These are phyloP conservation scores for Caloboletus firmus DNA, from an alignment of 1,284 basidiomycete genomes.

Conservation along the genomic window DNA sequence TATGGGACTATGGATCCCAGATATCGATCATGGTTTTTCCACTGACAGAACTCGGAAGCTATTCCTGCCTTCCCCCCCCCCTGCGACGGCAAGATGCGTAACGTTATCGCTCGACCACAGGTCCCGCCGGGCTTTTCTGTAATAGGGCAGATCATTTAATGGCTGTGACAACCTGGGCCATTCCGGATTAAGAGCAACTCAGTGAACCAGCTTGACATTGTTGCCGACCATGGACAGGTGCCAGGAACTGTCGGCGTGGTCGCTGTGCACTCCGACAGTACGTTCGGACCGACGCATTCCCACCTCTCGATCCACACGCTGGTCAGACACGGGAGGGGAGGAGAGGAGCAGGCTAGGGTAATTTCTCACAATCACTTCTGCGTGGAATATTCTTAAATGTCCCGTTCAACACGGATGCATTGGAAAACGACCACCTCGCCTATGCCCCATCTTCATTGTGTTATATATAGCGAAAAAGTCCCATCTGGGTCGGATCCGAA, in stretches of 20 bases:
- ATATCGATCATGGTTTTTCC: slow-evolving; percentile 14
- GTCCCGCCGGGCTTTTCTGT: too few species aligned
- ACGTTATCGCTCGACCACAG: background rate
- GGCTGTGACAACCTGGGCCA: too few species aligned
- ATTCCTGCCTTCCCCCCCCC: too few species aligned
- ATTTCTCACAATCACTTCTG: slow-evolving; percentile 22
- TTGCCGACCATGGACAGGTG: too few species aligned
- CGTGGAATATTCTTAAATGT: slow-evolving; percentile 13
- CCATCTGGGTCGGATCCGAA: slow-evolving; percentile 22
- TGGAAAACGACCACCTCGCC: background rate
- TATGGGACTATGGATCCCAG: slow-evolving; percentile 4
- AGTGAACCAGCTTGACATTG: too few species aligned
- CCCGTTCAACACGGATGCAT: slow-evolving; percentile 23
- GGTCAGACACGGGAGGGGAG: background rate
- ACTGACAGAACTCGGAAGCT: too few species aligned
- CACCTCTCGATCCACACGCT: background rate
- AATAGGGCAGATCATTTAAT: too few species aligned
- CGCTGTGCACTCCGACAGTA: background rate
- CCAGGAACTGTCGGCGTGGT: slow-evolving; percentile 12
- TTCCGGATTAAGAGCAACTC: too few species aligned
- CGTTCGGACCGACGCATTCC: too few species aligned
- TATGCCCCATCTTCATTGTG: slow-evolving; percentile 8
- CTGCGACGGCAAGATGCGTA: too few species aligned
- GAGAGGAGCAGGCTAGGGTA: background rate
- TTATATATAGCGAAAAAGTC: slow-evolving; percentile 13